Conservation (phyloP, 2,329 filamentous ascomycete genomes). For the Lecanosticta acicola region DNA sequence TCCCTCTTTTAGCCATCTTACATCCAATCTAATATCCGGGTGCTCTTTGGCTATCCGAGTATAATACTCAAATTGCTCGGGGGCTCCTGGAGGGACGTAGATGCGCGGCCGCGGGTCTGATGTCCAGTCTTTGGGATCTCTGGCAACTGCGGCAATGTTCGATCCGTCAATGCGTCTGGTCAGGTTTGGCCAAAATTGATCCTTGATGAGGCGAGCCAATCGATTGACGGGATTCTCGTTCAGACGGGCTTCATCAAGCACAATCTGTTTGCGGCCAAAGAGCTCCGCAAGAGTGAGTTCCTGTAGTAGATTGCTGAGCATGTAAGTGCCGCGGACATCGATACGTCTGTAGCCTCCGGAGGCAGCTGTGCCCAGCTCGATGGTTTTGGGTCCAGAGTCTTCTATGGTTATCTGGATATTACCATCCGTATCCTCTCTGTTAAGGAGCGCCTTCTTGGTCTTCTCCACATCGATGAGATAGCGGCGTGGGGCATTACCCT, state of each 20-base stretch:
- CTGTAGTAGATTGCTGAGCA: constrained; percentile 92
- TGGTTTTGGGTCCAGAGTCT: constrained; percentile 86
- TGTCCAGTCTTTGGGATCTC: constrained; percentile 94
- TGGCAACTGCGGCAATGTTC: constrained; percentile 77
- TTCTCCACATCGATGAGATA: constrained; percentile 83
- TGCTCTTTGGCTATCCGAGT: constrained; percentile 67
- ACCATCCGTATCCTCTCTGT: constrained; percentile 84
- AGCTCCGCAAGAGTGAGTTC: constrained; percentile 90
- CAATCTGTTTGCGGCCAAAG: constrained; percentile 80
- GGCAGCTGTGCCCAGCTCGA: constrained; percentile 75
- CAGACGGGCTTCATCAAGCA: constrained; percentile 82
- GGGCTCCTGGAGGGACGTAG: constrained; percentile 78
- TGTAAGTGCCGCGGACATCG: constrained; percentile 92
- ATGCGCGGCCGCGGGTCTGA: constrained; percentile 82
- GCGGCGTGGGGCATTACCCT: constrained; percentile 61
- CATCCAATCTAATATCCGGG: constrained; percentile 82
- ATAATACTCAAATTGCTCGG: constrained; percentile 88
- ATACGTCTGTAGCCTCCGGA: constrained; percentile 83
- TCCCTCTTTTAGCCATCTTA: constrained; percentile 65
- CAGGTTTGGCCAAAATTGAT: constrained; percentile 88
- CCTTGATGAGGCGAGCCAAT: constrained; percentile 76
- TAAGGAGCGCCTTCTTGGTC: constrained; percentile 71
- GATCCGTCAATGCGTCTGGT: constrained; percentile 86
- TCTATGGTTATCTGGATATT: constrained; percentile 99
- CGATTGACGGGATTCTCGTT: constrained; percentile 94